A percentile compares a stretch with the other conserved stretches of the same genome.
phyloP scores from a whole-genome alignment of 129 eudicot species.

The Flaveria trinervia region DNA sequence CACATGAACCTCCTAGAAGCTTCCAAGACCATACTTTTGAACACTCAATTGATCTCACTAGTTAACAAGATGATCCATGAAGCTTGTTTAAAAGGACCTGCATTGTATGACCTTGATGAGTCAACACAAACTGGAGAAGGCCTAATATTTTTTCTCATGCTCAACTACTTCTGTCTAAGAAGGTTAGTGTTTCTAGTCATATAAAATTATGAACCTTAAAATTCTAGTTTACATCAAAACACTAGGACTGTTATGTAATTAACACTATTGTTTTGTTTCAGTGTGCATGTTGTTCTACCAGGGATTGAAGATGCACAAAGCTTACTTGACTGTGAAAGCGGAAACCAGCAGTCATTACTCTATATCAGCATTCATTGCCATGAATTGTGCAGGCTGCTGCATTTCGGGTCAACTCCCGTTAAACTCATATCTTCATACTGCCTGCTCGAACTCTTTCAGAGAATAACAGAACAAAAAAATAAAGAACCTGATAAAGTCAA shows the following conservation, averaged over 20 bases:
- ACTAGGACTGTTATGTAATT: conserved; percentile 1
- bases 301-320: conserved; percentile 50
- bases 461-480: conserved; percentile 47
- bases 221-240: not conserved
- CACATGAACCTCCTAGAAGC: conserved; percentile 61
- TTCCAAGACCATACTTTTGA: conserved; percentile 70
- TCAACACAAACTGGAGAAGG: conserved; percentile 58
- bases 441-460: conserved; percentile 56
- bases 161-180: conserved; percentile 64
- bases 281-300: conserved; percentile 65
- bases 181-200: conserved; percentile 45
- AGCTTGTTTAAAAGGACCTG: conserved; percentile 75
- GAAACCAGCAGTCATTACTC: conserved; percentile 39
- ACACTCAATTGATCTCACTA: conserved; percentile 49
- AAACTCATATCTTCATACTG: conserved; percentile 76
- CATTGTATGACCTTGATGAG: conserved; percentile 63
- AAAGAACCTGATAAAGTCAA: conserved; percentile 36
- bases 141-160: conserved; percentile 59
- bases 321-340: conserved; percentile 36
- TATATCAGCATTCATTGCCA: conserved; percentile 67
- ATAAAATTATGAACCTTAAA: not conserved
- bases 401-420: conserved; percentile 73
- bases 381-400: conserved; percentile 75
- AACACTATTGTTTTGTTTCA: conserved; percentile 33
- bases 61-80: conserved; percentile 45